phyloP scores from a whole-genome alignment of 2,329 filamentous ascomycete genomes.

The Talaromyces rugulosus region DNA sequence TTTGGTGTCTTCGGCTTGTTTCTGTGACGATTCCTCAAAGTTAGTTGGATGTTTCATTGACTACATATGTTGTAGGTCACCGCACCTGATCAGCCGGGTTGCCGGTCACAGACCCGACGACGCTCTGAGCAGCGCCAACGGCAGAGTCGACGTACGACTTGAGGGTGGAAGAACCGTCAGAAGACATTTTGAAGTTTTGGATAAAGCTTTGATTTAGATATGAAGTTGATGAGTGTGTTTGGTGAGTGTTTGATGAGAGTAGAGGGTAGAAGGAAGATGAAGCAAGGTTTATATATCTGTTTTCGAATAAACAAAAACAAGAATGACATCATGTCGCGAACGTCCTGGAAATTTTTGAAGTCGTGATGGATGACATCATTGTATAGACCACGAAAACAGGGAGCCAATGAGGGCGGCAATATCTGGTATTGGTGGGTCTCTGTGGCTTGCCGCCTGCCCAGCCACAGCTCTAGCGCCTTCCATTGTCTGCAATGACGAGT shows the following conservation, averaged over 20 bases:
- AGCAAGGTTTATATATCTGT: background rate
- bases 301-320: background rate
- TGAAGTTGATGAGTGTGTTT: background rate
- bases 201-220: background rate
- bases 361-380: background rate
- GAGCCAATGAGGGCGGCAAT: background rate
- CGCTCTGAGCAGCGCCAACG: constrained; percentile 67
- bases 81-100: constrained; percentile 61
- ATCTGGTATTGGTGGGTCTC: background rate
- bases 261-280: background rate
- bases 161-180: constrained; percentile 61
- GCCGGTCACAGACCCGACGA: constrained; percentile 68
- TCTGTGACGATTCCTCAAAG: constrained; percentile 27
- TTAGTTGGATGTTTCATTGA: constrained; percentile 20
- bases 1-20: constrained; percentile 62
- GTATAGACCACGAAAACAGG: background rate
- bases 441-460: background rate
- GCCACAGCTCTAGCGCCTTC: background rate
- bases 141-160: constrained; percentile 73
- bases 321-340: background rate
- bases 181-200: constrained; percentile 21
- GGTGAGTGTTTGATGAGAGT: background rate
- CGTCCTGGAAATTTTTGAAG: background rate
- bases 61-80: background rate
- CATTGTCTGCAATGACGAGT: background rate